A percentile compares a stretch with the other conserved stretches of the same genome.
phyloP scores from a whole-genome alignment of 139 green algal species.

The Pleodorina starrii region DNA sequence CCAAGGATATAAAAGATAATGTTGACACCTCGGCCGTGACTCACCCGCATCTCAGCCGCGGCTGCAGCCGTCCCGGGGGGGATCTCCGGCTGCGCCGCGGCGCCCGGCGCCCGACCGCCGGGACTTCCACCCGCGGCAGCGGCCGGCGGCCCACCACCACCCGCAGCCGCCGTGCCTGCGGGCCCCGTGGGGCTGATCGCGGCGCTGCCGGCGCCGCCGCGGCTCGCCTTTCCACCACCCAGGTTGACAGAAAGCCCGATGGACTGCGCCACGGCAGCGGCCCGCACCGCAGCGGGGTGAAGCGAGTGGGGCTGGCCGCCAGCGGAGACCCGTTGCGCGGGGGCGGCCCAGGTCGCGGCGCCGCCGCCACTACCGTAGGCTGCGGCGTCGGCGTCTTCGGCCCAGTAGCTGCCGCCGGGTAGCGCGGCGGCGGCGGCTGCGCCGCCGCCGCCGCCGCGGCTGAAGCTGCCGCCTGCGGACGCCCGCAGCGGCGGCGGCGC shows the following conservation, averaged over 20 bases:
- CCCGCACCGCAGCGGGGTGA: neutral
- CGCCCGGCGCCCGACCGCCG: too few species aligned
- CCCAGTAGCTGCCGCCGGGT: neutral
- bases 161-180: too few species aligned
- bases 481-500: neutral
- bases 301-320: neutral
- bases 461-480: neutral
- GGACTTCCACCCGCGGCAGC: neutral
- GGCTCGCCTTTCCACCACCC: neutral
- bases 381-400: neutral
- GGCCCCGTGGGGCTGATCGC: too few species aligned
- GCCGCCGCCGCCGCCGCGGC: neutral
- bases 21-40: too few species aligned
- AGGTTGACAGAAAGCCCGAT: constrained; percentile 26
- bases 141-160: too few species aligned
- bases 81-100: too few species aligned
- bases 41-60: too few species aligned
- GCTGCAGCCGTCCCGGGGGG: too few species aligned
- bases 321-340: neutral
- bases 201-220: neutral
- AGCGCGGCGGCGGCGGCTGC: neutral
- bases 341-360: neutral
- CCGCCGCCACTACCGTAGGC: neutral
- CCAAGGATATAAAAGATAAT: too few species aligned
- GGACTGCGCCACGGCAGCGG: constrained; percentile 23